phyloP scores from a whole-genome alignment of 2,329 filamentous ascomycete genomes.

The Sporothrix protearum region DNA sequence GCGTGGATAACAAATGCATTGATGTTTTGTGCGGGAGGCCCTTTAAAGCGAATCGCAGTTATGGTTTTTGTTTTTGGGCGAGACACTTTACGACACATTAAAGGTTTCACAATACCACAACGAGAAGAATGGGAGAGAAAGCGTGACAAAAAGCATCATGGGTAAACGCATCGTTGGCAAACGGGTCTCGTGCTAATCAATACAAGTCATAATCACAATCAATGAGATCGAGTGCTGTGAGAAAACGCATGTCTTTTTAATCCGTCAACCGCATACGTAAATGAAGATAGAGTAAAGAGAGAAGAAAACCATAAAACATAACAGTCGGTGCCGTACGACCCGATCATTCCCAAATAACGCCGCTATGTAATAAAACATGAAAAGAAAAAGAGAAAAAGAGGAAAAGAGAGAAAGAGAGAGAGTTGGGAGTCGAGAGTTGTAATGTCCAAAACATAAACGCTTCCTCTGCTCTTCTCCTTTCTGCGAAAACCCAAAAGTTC shows the following conservation, averaged over 20 bases:
- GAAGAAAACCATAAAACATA: conserved; percentile 18
- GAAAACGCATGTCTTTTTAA: conserved; percentile 20
- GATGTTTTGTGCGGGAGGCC: no score
- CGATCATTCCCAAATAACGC: conserved; percentile 23
- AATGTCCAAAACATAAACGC: conserved; percentile 15
- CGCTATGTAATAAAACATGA: conserved; percentile 20
- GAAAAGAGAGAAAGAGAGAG: no score
- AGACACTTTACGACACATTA: no score
- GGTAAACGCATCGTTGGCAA: neutral
- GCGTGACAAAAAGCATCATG: neutral
- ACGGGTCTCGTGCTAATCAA: no score
- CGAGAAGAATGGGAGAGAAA: no score
- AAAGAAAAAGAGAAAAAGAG: conserved; percentile 1
- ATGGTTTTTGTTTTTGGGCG: no score
- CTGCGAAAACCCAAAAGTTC: neutral
- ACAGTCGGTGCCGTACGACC: conserved; percentile 21
- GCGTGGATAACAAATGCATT: neutral
- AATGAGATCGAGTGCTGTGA: conserved; percentile 19
- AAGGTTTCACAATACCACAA: no score
- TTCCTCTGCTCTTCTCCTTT: neutral
- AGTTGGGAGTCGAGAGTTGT: conserved; percentile 25
- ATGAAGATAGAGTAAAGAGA: conserved; percentile 5
- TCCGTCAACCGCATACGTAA: conserved; percentile 15
- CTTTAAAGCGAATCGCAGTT: no score
- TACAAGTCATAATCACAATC: conserved; percentile 8